Evolutionary conservation across 345 rosid genomes (phyloP), one percentile per base, ranked within the genome.

Genomic region (Viola odorata): DNA sequence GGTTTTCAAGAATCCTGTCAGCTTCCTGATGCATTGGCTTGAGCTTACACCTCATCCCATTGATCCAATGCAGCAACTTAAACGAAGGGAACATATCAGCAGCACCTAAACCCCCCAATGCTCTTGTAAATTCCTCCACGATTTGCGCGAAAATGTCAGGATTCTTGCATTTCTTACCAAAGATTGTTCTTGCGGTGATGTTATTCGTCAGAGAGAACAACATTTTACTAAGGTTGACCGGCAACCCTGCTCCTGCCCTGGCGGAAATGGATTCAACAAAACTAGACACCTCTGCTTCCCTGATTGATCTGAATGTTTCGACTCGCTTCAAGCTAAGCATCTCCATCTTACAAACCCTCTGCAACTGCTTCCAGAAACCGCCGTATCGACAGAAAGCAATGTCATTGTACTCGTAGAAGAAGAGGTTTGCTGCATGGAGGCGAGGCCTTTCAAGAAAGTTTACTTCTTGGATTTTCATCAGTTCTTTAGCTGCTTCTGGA

Each of bases 31-130:
- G 79, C n/a, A 72, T 3, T 58, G 45, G 70, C 55, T 57, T 42
- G 5, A 76, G 48, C 41, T 53, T 63, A 2, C 41, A 32, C 67
- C 61, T 69, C 50, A 62, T 36, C 14, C 77, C 64, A 4, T 64
- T 60, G 0, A 76, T n/a, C 38, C 50, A 0, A 0, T 60, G 69
- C 54, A 76, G 56, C 44, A 51, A 45, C 57, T 69, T 62, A 16
- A n/a, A 5, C 0, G 85, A 81, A 50, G 85, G 83, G 45, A 57
- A 77, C 15, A 56, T 36, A 51, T 71, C 76, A 8, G 64, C 52
- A 55, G 70, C 12, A n/a, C 64, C 44, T 7, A 81, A 70, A 23
- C 77, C 82, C 11, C 61, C 23, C 0, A 48, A 12, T 32, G 37
- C 37, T 13, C 36, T 23, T 5, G 7, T 1, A 0, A 15, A 15